These are phyloP conservation scores for Ulvella scutata DNA, from an alignment of 139 green algal genomes.

Conservation along the genomic window DNA sequence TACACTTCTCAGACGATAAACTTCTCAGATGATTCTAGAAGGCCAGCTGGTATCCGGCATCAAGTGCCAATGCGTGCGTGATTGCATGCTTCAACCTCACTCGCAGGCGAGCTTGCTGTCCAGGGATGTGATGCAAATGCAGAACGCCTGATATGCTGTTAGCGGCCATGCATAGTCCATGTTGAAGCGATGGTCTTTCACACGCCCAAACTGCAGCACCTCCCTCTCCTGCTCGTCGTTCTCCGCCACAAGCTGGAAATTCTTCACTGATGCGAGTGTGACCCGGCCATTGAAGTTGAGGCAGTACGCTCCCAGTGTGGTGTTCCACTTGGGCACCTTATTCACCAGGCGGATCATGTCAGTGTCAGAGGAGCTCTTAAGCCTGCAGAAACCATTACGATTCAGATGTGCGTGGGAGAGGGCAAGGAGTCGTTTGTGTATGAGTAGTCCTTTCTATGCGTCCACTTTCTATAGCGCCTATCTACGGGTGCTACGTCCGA, in stretches of 20 bases:
- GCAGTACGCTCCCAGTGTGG: constrained; percentile 76
- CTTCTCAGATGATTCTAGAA: no score
- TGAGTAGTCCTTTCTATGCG: no score
- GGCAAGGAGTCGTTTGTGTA: no score
- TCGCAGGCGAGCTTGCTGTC: constrained; percentile 81
- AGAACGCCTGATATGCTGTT: constrained; percentile 77
- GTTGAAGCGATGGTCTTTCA: constrained; percentile 73
- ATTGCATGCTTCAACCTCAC: no score
- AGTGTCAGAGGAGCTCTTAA: constrained; percentile 5
- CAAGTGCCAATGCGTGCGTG: no score
- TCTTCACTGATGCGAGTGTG: constrained; percentile 95
- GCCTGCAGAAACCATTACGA: constrained; percentile 2
- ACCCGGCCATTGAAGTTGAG: constrained; percentile 98
- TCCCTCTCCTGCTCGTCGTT: constrained; percentile 39
- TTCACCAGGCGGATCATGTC: constrained; percentile 60
- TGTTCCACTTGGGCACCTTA: constrained; percentile 92
- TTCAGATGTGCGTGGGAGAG: no score
- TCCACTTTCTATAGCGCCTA: no score
- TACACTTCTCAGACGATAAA: no score
- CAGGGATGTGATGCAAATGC: constrained; percentile 81
- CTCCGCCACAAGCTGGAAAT: constrained; percentile 87
- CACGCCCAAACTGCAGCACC: constrained; percentile 63
- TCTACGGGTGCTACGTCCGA: no score
- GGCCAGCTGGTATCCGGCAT: no score
- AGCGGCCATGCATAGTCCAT: constrained; percentile 88